These are phyloP conservation scores for Pythium dissimile DNA, from an alignment of 352 stramenopile genomes.

Conservation along the genomic window DNA sequence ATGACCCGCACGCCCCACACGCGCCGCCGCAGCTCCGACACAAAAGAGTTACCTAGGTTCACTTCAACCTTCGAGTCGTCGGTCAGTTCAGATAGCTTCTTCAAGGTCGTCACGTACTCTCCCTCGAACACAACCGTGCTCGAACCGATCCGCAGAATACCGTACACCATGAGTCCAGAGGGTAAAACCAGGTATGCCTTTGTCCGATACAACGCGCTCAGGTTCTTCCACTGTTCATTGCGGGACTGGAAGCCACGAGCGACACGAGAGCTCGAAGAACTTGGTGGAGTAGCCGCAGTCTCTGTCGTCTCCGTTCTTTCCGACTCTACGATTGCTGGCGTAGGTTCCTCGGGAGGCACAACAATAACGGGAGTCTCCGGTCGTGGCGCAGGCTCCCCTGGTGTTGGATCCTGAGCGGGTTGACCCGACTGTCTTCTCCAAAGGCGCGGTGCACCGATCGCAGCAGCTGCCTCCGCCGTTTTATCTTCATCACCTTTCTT, in stretches of 20 bases:
- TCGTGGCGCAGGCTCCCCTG: not conserved
- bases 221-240: slow-evolving; percentile 66
- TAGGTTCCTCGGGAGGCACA: slow-evolving; percentile 11
- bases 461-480: slow-evolving; percentile 14
- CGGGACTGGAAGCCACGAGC: slow-evolving; percentile 36
- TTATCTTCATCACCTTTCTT: slow-evolving; percentile 18
- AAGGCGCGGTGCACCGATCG: slow-evolving; percentile 10
- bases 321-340: not conserved
- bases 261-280: slow-evolving; percentile 19
- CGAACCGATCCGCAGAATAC: slow-evolving; percentile 63
- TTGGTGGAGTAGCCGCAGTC: slow-evolving; percentile 1
- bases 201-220: slow-evolving; percentile 62
- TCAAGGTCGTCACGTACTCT: slow-evolving; percentile 65
- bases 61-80: slow-evolving; percentile 36
- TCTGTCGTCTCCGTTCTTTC: not conserved
- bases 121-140: slow-evolving; percentile 81
- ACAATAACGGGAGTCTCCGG: slow-evolving; percentile 9
- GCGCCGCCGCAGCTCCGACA: slow-evolving; percentile 66
- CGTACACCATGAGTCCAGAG: slow-evolving; percentile 69
- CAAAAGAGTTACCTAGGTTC: slow-evolving; percentile 48
- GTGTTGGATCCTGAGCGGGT: not conserved
- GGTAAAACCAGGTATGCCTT: slow-evolving; percentile 76
- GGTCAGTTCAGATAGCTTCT: slow-evolving; percentile 48
- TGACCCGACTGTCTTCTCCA: slow-evolving; percentile 17
- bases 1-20: slow-evolving; percentile 82